A percentile compares a stretch with the other conserved stretches of the same genome.
phyloP scores from a whole-genome alignment of 129 eudicot species.

The Flaveria brownii region DNA sequence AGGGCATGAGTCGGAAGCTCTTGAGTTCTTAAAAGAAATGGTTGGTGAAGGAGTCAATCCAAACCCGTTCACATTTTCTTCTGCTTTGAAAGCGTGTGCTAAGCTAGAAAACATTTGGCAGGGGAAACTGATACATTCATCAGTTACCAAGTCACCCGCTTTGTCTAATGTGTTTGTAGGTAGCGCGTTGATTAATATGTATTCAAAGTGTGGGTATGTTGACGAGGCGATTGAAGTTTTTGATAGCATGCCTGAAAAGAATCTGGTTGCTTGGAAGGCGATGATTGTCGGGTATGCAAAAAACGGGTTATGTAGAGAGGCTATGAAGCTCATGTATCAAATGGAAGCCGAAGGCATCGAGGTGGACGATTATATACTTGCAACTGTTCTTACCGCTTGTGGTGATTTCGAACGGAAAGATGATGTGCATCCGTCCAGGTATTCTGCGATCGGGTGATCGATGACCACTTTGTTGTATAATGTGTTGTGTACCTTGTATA shows the following conservation, averaged over 20 bases:
- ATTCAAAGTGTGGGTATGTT: slow-evolving; percentile 78
- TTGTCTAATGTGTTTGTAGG: slow-evolving; percentile 82
- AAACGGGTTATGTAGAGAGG: slow-evolving; percentile 76
- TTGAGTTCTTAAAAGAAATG: slow-evolving; percentile 73
- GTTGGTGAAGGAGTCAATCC: slow-evolving; percentile 80
- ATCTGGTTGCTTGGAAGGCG: slow-evolving; percentile 77
- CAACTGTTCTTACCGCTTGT: slow-evolving; percentile 81
- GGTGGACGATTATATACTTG: slow-evolving; percentile 69
- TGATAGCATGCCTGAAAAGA: slow-evolving; percentile 74
- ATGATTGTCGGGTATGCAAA: slow-evolving; percentile 84
- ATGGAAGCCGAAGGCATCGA: slow-evolving; percentile 82
- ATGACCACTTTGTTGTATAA: neutral
- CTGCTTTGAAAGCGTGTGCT: slow-evolving; percentile 87
- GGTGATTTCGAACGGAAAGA: slow-evolving; percentile 60
- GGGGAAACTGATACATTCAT: slow-evolving; percentile 73
- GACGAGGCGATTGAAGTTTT: slow-evolving; percentile 76
- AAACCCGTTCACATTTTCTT: slow-evolving; percentile 80
- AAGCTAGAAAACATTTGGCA: slow-evolving; percentile 57
- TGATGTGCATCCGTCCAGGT: slow-evolving; percentile 32
- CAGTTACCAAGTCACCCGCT: slow-evolving; percentile 56
- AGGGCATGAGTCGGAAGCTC: slow-evolving; percentile 84
- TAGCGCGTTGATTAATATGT: slow-evolving; percentile 84
- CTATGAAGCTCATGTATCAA: slow-evolving; percentile 75
- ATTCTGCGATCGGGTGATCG: slow-evolving; percentile 35
- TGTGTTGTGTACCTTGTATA: slow-evolving; percentile 14